Conservation (phyloP, 2,329 filamentous ascomycete species). For the Rutstroemia sp. region DNA sequence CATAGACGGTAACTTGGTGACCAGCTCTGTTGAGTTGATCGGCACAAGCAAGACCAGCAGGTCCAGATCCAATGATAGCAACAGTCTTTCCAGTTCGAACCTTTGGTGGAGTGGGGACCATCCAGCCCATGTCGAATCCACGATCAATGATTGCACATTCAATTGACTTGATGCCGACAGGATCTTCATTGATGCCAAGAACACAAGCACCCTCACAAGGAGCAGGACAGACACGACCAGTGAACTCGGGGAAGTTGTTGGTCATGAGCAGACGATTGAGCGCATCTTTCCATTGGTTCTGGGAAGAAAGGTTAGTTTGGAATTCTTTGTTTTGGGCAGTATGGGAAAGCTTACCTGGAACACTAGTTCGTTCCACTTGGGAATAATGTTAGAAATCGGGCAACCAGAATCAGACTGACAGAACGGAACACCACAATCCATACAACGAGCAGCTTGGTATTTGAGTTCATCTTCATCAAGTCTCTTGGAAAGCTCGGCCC, state of each 20-base stretch:
- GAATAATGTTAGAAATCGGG: conserved; percentile 95
- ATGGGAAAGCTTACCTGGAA: conserved; percentile 35
- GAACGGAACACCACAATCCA: conserved; percentile 98
- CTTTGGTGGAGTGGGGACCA: conserved; percentile 74
- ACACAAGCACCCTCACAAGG: conserved; percentile 96
- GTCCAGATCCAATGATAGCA: conserved; percentile 86
- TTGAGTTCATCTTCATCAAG: conserved; percentile 92
- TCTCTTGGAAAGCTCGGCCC: conserved; percentile 82
- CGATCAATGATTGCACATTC: conserved; percentile 97
- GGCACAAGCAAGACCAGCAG: conserved; percentile 80
- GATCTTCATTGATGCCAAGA: conserved; percentile 92
- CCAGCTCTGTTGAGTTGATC: conserved; percentile 94
- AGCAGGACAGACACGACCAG: conserved; percentile 91
- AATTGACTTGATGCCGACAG: conserved; percentile 96
- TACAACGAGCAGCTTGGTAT: conserved; percentile 93
- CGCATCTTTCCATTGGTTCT: conserved; percentile 81
- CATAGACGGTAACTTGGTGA: conserved; percentile 82
- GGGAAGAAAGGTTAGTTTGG: no score
- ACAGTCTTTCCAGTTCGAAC: conserved; percentile 81
- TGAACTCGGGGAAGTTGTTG: conserved; percentile 98
- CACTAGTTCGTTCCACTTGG: conserved; percentile 88
- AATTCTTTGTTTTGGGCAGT: no score
- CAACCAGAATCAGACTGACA: conserved; percentile 95
- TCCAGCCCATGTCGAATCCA: conserved; percentile 97
- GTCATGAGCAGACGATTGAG: conserved; percentile 89